phyloP scores from a whole-genome alignment of 768 basidiomycete species.

The Trametes elegans region DNA sequence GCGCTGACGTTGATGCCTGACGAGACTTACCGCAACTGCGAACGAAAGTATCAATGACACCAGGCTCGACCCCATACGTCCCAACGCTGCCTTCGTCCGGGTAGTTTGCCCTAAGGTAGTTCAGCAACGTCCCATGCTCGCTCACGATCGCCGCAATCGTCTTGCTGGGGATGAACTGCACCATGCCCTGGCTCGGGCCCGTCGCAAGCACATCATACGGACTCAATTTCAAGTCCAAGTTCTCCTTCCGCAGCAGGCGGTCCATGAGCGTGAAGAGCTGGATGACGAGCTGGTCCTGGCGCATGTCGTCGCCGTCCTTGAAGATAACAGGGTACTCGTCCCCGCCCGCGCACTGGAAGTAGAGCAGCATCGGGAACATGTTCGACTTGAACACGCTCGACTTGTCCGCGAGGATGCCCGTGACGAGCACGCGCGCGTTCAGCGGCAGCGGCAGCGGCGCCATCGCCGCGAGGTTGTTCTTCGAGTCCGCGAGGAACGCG shows the following conservation, averaged over 20 bases:
- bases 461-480: conserved; percentile 80
- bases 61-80: conserved; percentile 91
- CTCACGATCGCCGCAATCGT: conserved; percentile 93
- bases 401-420: conserved; percentile 87
- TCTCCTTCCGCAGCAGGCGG: conserved; percentile 87
- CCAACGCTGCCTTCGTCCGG: conserved; percentile 95
- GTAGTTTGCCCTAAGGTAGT: conserved; percentile 81
- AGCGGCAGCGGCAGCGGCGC: conserved; percentile 84
- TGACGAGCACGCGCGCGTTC: conserved; percentile 81
- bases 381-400: conserved; percentile 98
- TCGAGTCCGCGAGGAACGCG: conserved; percentile 79
- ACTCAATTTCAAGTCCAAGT: conserved; percentile 86
- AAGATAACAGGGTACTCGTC: conserved; percentile 94
- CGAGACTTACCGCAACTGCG: conserved; percentile 83
- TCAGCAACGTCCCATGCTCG: conserved; percentile 84
- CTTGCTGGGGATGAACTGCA: conserved; percentile 93
- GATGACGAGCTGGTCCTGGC: conserved; percentile 97
- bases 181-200: conserved; percentile 91
- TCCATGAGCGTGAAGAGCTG: conserved; percentile 99
- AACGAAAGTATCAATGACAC: conserved; percentile 94
- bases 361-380: conserved; percentile 86
- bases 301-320: conserved; percentile 98
- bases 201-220: conserved; percentile 95
- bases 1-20: neutral
- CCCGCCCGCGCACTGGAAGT: conserved; percentile 83